Conservation (phyloP, 768 basidiomycete species). For the Dioszegia aurantiaca region DNA sequence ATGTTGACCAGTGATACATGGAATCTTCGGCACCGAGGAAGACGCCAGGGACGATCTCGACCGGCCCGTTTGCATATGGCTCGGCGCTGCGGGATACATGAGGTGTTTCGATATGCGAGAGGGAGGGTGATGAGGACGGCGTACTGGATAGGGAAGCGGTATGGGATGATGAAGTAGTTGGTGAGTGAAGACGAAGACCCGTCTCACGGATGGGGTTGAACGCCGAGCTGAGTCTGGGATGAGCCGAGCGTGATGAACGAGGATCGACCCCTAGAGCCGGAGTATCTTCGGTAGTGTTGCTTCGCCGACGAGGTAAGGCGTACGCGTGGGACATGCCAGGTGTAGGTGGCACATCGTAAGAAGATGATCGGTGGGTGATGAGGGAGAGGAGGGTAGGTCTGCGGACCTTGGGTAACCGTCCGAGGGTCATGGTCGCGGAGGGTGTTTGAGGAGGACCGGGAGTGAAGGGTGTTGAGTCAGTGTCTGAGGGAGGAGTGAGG, state of each 20-base stretch:
- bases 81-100: constrained; percentile 17
- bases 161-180: constrained; percentile 19
- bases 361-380: constrained; percentile 28
- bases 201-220: constrained; percentile 11
- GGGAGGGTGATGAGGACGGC: constrained; percentile 24
- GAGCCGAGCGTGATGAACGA: constrained; percentile 14
- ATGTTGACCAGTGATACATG: constrained; percentile 22
- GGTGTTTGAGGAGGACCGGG: constrained; percentile 43
- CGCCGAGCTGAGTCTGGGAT: constrained; percentile 7
- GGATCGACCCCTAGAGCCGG: neutral
- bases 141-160: constrained; percentile 19
- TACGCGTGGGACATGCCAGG: constrained; percentile 22
- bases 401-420: constrained; percentile 17
- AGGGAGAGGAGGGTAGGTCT: constrained; percentile 38
- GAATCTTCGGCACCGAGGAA: constrained; percentile 49
- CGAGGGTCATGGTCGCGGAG: constrained; percentile 31
- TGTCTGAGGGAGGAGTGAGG: constrained; percentile 11
- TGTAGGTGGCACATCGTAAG: constrained; percentile 28
- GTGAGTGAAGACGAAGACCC: constrained; percentile 6
- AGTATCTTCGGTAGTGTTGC: constrained; percentile 16
- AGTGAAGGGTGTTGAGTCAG: constrained; percentile 33
- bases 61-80: constrained; percentile 46
- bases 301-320: constrained; percentile 16
- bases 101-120: constrained; percentile 14
- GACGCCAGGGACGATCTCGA: constrained; percentile 46